A percentile compares a stretch with the other conserved stretches of the same genome.
Evolutionary conservation across 129 eudicot genomes (phyloP).

Genomic region (Escallonia rubra): DNA sequence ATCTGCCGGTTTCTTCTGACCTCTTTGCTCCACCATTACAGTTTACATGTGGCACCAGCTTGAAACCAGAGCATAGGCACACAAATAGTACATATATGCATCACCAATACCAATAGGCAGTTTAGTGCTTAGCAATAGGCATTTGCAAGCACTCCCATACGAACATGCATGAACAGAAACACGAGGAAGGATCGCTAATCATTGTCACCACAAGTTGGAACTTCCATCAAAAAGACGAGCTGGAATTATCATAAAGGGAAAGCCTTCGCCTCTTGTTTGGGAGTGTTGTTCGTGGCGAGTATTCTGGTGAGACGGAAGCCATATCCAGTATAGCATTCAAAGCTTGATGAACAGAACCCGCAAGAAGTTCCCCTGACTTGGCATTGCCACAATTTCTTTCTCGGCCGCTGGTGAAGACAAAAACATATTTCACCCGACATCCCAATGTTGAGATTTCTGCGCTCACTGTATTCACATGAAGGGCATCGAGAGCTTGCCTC

Average conservation of each 20-base stretch:
- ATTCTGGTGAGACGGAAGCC: constrained; percentile 45
- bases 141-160: no score
- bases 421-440: constrained; percentile 46
- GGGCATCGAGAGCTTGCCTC: constrained; percentile 37
- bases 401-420: constrained; percentile 26
- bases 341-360: constrained; percentile 41
- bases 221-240: no score
- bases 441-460: constrained; percentile 59
- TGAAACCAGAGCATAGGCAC: no score
- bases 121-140: no score
- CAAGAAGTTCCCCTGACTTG: constrained; percentile 22
- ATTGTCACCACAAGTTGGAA: no score
- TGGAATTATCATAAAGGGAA: constrained; percentile 13
- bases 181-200: no score
- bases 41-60: no score
- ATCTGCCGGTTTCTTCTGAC: no score
- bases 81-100: no score
- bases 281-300: constrained; percentile 36
- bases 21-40: no score
- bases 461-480: constrained; percentile 42
- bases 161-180: no score
- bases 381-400: not conserved
- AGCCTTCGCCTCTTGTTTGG: constrained; percentile 63
- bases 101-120: no score
- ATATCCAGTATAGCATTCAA: constrained; percentile 49